Evolutionary conservation across 2,329 filamentous ascomycete species (phyloP), one percentile per base, ranked within the genome.

Genomic region (Arthroderma sp.): DNA sequence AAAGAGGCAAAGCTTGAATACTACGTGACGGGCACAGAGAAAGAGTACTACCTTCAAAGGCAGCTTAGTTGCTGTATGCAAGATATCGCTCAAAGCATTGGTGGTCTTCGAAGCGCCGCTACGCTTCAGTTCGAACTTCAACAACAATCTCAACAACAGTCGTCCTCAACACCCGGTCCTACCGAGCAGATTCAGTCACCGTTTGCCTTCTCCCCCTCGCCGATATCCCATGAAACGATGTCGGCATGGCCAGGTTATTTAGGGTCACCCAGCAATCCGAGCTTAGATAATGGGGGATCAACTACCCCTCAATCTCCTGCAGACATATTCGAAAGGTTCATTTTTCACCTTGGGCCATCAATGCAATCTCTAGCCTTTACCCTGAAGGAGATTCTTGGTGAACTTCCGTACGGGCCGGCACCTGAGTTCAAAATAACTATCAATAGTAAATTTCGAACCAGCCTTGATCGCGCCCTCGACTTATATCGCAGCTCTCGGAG

Each of bases 361-460:
- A 94, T 95, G 80, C 71, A 74, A 62, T 95, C 89, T 0, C 68
- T 98, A n/a, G 85, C 86, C 2, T 91, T 83, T 55, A 96, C 91
- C 0, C 65, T 98, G 34, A 85, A 86, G 7, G 82, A 93, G 58
- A 87, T 94, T 6, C 75, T 98, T 5, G 81, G 85, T 43, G 87
- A 94, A 49, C 74, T 93, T 1, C 86, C 88, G 0, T 96, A 94
- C 62, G 79, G 79, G 4, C 67, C 77, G 8, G 73, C 75, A 1
- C 77, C 82, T 0, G 71, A 80, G 29, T 79, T 80, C 49, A 70
- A 76, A 32, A 82, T 96, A 47, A 74, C 72, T 1, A 74, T 91
- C 41, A 87, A 94, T 55, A 80, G 81, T 42, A 80, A 86, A 52
- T 86, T 94, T 53, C 79, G 81, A 43, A 74, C 78, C 38, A 94